phyloP scores from a whole-genome alignment of 2,329 filamentous ascomycete genomes.

The Pseudogymnoascus sp. region DNA sequence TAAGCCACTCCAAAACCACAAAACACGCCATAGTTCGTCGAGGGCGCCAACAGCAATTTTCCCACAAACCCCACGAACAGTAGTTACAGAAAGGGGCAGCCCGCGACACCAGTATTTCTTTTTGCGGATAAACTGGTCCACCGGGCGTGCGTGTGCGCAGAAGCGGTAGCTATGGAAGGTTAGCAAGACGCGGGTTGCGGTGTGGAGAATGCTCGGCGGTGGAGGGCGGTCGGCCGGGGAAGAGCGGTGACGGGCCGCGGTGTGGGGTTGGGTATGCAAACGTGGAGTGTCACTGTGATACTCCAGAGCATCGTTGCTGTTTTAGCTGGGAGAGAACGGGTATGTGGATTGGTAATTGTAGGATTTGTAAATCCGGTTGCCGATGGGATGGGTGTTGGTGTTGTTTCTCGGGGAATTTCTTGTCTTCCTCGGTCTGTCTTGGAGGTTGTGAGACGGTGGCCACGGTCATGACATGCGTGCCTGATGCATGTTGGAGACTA shows the following conservation, averaged over 20 bases:
- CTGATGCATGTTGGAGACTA: neutral
- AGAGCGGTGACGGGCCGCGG: constrained; percentile 7
- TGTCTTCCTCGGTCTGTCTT: neutral
- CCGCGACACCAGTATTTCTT: neutral
- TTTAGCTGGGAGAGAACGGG: neutral
- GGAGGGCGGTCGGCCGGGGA: constrained; percentile 5
- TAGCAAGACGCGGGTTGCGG: neutral
- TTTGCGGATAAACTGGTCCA: neutral
- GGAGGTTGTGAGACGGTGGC: neutral
- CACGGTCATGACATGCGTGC: neutral
- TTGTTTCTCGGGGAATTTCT: neutral
- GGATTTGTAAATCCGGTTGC: neutral
- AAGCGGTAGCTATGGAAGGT: neutral
- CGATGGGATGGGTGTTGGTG: neutral
- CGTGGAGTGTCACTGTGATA: neutral
- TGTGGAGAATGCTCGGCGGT: constrained; percentile 2
- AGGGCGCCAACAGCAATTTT: neutral
- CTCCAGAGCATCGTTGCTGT: neutral
- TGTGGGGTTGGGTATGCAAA: neutral
- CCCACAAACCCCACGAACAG: neutral
- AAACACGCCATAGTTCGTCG: neutral
- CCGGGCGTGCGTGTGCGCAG: neutral
- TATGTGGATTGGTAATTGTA: neutral
- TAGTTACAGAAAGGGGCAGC: neutral
- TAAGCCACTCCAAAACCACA: neutral